phyloP scores from a whole-genome alignment of 352 stramenopile genomes.

The Ophiocytium majus region DNA sequence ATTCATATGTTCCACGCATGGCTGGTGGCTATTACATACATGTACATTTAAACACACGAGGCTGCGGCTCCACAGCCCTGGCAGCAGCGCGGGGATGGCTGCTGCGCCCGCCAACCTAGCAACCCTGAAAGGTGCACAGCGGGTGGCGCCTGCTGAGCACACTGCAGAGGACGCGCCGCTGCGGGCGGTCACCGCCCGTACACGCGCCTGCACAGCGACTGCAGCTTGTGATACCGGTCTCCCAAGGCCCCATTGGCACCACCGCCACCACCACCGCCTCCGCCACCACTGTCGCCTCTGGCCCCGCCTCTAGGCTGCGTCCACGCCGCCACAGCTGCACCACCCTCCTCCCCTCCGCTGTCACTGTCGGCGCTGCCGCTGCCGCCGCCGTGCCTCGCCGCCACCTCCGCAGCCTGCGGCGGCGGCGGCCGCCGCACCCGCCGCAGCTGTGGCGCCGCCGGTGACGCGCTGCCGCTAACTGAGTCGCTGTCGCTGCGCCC shows the following conservation, averaged over 20 bases:
- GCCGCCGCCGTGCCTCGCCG: not conserved
- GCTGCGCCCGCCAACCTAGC: too few species aligned
- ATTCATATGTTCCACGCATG: too few species aligned
- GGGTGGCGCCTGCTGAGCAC: too few species aligned
- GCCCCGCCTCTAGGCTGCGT: not conserved
- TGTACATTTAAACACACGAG: too few species aligned
- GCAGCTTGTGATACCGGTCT: slow-evolving; percentile 6
- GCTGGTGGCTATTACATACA: too few species aligned
- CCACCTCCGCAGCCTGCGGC: too few species aligned
- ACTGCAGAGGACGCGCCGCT: too few species aligned
- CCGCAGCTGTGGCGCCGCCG: not conserved
- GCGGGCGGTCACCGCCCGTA: not conserved
- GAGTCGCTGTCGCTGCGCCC: too few species aligned
- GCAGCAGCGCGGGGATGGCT: too few species aligned
- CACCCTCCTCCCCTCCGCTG: not conserved
- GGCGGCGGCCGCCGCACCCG: not conserved
- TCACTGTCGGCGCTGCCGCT: not conserved
- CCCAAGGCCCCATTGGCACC: not conserved
- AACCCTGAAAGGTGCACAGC: too few species aligned
- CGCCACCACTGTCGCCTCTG: not conserved
- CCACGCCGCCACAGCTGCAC: not conserved
- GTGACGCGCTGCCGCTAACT: not conserved
- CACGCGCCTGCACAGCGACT: slow-evolving; percentile 4
- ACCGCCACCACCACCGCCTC: not conserved
- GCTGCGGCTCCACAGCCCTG: too few species aligned